Base-by-base conservation (phyloP, 2,329 filamentous ascomycete species). In the Botryosphaeria agaves region DNA sequence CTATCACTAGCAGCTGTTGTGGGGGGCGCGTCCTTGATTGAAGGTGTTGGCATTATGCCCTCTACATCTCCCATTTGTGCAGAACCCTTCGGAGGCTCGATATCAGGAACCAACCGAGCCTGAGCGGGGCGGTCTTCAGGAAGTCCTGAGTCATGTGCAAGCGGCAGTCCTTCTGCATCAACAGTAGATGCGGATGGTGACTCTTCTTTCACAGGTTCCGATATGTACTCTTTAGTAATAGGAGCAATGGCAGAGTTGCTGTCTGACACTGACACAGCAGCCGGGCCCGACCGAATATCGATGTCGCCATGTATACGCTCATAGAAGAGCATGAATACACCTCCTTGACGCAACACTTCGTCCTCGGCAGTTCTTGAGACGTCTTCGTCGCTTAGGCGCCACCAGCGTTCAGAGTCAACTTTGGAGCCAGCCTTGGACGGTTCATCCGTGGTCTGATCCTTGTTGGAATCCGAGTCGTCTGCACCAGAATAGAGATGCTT, bases 311-410 rank as follows among this genome's bases (percentile, higher is more conserved):
- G 14, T 3, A 78, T 58, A 28, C 69, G 71, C 48, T 98, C 87
- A 50, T 95, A 98, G 51, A 95, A 95, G 1, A 95, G 66, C 87
- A 98, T 95, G 48, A 95, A 95, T 0, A 85, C 87, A 2, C 82
- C 83, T 0, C 74, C 74, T 41, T 92, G 76, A 2, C 63, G 65
- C 30, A 89, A 57, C 0, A 92, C 80, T 17, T 68, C 66, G 7
- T 75, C 65, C 48, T 93, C 81, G 14, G 69, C 69, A 15, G 85
- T 77, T 38, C 69, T 64, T 36, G 64, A 70, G 5, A 95, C 85
- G 37, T 78, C 75, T 36, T 93, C 81, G 44, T 95, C 87, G 49
- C 87, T 95, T 17, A 95, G 63, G 11, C 80, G 67, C 76, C 83
- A 98, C 89, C 89, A 95, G 35, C 71, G 67, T 38, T 67, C 41